Conservation (phyloP, 176 grass and related monocot species). For the Bromus sterilis region DNA sequence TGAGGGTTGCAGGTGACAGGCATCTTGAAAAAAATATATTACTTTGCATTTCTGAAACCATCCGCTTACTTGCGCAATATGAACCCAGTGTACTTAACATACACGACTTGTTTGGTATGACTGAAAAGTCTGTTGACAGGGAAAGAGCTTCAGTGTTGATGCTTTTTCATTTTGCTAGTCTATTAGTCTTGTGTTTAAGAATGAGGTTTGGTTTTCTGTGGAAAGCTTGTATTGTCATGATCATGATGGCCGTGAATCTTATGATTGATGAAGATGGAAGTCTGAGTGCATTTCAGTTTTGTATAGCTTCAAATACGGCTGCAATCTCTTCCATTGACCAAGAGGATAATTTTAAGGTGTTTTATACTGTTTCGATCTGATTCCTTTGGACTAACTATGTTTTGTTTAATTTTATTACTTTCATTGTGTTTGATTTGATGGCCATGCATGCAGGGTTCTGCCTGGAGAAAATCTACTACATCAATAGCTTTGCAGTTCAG, state of each 20-base stretch:
- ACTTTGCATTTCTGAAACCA: conserved; percentile 6
- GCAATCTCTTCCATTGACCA: neutral
- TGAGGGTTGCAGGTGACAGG: neutral
- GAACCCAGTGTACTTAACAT: conserved; percentile 19
- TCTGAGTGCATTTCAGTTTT: conserved; percentile 4
- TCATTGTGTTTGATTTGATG: neutral
- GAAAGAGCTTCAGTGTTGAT: conserved; percentile 17
- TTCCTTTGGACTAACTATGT: neutral
- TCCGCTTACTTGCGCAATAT: conserved; percentile 11
- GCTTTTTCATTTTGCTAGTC: conserved; percentile 52
- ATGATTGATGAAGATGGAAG: conserved; percentile 28
- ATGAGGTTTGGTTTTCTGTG: conserved; percentile 40
- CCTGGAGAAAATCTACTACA: conserved; percentile 4
- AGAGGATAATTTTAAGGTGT: neutral
- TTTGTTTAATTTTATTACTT: neutral
- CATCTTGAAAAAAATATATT: neutral
- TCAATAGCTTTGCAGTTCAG: conserved; percentile 22
- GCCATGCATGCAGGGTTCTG: neutral
- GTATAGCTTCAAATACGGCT: conserved; percentile 16
- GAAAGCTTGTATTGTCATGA: conserved; percentile 58
- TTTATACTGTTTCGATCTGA: neutral
- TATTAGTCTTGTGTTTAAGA: conserved; percentile 35
- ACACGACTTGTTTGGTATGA: conserved; percentile 13
- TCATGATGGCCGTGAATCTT: conserved; percentile 52
- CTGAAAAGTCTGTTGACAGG: neutral